Evolutionary conservation across 2,329 filamentous ascomycete species (phyloP).

Genomic region (Amesomyces nigricolor): DNA sequence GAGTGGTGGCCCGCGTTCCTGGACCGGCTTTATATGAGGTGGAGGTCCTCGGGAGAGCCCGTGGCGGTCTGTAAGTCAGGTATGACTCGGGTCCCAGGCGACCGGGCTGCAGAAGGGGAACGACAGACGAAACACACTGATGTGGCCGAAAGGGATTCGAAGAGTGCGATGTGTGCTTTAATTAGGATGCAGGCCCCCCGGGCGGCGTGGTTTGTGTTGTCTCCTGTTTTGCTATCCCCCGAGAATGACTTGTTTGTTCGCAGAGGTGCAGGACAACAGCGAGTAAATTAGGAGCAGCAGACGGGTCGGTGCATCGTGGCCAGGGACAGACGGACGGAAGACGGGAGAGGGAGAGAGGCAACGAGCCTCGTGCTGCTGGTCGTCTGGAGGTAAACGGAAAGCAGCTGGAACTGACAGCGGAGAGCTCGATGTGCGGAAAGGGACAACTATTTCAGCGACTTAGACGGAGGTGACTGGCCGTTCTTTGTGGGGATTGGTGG

Average conservation of each 20-base stretch:
- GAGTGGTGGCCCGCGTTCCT: not conserved
- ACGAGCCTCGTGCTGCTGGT: not conserved
- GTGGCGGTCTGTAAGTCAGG: not conserved
- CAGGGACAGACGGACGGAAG: slow-evolving; percentile 14
- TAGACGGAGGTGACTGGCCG: not conserved
- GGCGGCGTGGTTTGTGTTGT: slow-evolving; percentile 11
- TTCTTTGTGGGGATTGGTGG: slow-evolving; percentile 6
- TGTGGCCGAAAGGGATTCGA: slow-evolving; percentile 27
- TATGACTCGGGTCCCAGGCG: slow-evolving; percentile 9
- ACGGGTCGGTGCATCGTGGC: slow-evolving; percentile 25
- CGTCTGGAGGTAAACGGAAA: not conserved
- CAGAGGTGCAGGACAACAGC: slow-evolving; percentile 23
- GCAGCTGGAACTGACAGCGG: not conserved
- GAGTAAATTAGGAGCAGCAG: slow-evolving; percentile 18
- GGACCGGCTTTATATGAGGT: slow-evolving; percentile 5
- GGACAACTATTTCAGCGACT: slow-evolving; percentile 13
- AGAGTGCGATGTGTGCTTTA: slow-evolving; percentile 14
- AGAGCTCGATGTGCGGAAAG: not conserved
- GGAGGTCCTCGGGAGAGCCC: not conserved
- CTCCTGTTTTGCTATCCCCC: slow-evolving; percentile 5
- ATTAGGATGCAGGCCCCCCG: slow-evolving; percentile 14
- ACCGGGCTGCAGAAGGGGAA: slow-evolving; percentile 1
- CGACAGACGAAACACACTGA: slow-evolving; percentile 12
- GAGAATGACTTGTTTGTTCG: slow-evolving; percentile 22
- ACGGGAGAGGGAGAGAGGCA: slow-evolving; percentile 8